Conservation (phyloP, 257 asterid genomes). For the Jacaranda mimosifolia region DNA sequence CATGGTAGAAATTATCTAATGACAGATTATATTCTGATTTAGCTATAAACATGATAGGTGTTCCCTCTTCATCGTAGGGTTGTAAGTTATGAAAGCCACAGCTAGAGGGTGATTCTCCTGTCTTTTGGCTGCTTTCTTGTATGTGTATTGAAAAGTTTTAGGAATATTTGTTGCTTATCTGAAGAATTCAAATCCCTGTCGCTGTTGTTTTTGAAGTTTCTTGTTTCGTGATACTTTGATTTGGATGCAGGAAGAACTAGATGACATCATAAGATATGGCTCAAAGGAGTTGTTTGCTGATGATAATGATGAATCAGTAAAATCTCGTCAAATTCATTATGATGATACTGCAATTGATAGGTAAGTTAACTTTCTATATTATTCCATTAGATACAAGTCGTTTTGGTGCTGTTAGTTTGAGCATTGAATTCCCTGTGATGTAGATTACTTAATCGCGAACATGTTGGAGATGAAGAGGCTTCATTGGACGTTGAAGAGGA, state of each 20-base stretch:
- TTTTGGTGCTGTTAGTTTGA: conserved; percentile 30
- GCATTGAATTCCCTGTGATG: conserved; percentile 27
- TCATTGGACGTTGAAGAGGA: conserved; percentile 90
- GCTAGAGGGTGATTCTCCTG: conserved; percentile 17
- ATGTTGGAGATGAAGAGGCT: conserved; percentile 82
- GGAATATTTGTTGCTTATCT: conserved; percentile 21
- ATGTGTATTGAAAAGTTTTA: conserved; percentile 5
- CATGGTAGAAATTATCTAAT: background rate
- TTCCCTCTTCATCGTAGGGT: conserved; percentile 14
- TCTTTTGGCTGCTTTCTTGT: conserved; percentile 23
- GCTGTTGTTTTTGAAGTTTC: conserved; percentile 21
- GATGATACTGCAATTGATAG: conserved; percentile 97
- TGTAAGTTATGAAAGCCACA: conserved; percentile 15
- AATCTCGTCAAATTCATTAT: conserved; percentile 95
- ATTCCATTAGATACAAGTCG: conserved; percentile 18
- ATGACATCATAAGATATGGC: conserved; percentile 95
- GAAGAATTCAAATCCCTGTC: conserved; percentile 13
- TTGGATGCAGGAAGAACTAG: conserved; percentile 85
- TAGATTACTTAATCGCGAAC: conserved; percentile 92
- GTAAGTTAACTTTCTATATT: conserved; percentile 47
- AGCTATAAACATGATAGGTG: conserved; percentile 26
- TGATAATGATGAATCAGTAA: conserved; percentile 88
- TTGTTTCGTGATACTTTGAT: conserved; percentile 38
- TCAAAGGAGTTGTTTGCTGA: conserved; percentile 96
- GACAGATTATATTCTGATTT: conserved; percentile 7